These are phyloP conservation scores for Pseudisothecium myosuroides DNA, from an alignment of 225 moss, liverwort and hornwort genomes.

Conservation along the genomic window DNA sequence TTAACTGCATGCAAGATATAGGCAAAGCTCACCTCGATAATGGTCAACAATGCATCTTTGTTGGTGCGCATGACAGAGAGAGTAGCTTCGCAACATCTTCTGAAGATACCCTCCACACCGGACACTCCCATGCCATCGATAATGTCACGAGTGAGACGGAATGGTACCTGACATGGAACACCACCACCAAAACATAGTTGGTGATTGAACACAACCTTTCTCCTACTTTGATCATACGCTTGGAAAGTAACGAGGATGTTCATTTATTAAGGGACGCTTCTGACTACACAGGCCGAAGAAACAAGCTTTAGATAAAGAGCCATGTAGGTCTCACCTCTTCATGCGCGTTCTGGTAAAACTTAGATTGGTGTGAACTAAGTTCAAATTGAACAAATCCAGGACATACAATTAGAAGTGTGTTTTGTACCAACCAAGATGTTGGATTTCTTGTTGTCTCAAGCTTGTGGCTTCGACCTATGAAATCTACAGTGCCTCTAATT, in stretches of 20 bases:
- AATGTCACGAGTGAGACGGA: constrained; percentile 90
- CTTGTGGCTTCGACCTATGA: background rate
- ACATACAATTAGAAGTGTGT: background rate
- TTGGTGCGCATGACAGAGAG: constrained; percentile 85
- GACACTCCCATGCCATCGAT: constrained; percentile 98
- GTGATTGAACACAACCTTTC: background rate
- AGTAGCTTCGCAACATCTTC: constrained; percentile 96
- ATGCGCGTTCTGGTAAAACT: background rate
- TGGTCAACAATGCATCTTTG: constrained; percentile 92
- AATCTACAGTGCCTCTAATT: background rate
- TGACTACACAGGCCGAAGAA: background rate
- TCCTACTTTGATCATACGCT: background rate
- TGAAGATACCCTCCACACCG: constrained; percentile 90
- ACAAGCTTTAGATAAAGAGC: background rate
- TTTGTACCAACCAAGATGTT: background rate
- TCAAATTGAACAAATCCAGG: background rate
- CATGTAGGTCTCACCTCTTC: background rate
- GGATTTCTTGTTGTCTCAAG: background rate
- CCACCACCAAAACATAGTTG: background rate
- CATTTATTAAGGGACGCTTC: background rate
- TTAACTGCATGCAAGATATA: background rate
- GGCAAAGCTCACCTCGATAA: constrained; percentile 63
- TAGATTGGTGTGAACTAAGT: background rate
- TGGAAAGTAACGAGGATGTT: background rate
- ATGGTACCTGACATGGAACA: constrained; percentile 62